Conservation (phyloP, 106 monocot genomes). For the Phalaenopsis equestris region DNA sequence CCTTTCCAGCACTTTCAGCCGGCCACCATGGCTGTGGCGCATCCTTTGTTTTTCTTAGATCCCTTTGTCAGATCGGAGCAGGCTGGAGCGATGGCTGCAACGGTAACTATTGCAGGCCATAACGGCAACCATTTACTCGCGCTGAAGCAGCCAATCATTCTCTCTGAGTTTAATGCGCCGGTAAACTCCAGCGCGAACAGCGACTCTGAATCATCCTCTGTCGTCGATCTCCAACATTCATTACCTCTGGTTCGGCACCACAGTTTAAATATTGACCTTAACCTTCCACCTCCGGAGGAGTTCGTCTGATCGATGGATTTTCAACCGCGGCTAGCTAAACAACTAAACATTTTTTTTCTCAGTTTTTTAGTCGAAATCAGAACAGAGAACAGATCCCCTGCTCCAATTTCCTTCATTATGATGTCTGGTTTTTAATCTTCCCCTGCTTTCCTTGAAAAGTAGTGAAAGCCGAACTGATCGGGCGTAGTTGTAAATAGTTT, state of each 20-base stretch:
- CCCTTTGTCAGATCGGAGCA: slow-evolving; percentile 16
- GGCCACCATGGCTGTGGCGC: neutral
- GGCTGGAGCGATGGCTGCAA: slow-evolving; percentile 7
- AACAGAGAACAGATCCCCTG: neutral
- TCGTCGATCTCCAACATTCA: slow-evolving; percentile 1
- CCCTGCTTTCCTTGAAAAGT: neutral
- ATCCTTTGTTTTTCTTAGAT: slow-evolving; percentile 25
- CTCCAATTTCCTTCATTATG: neutral
- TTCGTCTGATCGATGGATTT: neutral
- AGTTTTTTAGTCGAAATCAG: neutral
- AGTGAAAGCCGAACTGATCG: neutral
- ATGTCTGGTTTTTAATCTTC: neutral
- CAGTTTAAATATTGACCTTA: slow-evolving; percentile 22
- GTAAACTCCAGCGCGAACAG: slow-evolving; percentile 12
- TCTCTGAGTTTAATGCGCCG: neutral
- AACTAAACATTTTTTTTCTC: neutral
- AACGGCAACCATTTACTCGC: neutral
- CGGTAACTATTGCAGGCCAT: neutral
- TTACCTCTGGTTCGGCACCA: neutral
- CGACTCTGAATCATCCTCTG: slow-evolving; percentile 29
- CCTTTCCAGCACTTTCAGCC: slow-evolving; percentile 18
- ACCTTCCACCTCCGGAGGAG: slow-evolving; percentile 3
- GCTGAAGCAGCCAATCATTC: neutral
- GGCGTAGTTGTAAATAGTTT: neutral
- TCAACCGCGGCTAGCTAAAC: neutral